Evolutionary conservation across 192 early-diverging fungal species (phyloP), one percentile per base, ranked within the genome.

Genomic region (Coemansia sp.): DNA sequence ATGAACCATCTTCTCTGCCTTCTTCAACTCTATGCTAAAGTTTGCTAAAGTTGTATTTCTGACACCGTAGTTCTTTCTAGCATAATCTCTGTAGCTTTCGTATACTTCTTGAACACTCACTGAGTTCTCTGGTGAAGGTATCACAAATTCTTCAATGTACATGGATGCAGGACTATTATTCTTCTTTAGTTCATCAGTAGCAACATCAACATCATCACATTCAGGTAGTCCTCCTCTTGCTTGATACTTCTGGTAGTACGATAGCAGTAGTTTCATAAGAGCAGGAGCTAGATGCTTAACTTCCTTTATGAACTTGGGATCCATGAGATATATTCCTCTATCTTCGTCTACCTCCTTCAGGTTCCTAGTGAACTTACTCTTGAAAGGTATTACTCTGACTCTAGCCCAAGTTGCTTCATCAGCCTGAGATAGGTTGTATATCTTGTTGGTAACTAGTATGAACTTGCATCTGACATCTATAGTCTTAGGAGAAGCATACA

Each of bases 401-500:
- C 59, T 53, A 8, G 59, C 40, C 59, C 59, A 61, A 3, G 59
- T 53, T 3, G 59, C 59, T 20, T 53, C 51, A 53, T 61, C 59
- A 36, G 59, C 59, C 19, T 53, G 51, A 9, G 51, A 37, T 1
- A 61, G 33, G 36, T 53, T 61, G 21, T 61, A 61, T 7, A 53
- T 40, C 40, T 61, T 61, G 15, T 61, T 61, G 15, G 59, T 61
- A n/a, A 53, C 59, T 5, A 61, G 59, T 21, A 61, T 41, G 21
- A 61, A 61, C 59, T 61, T 61, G 16, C 50, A 61, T 23, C 43
- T 61, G 0, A 61, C 59, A 3, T 44, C 50, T n/a, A 61, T 61
- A 33, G 41, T 46, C 30, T 37, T 53, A 4, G 59, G 50, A 9
- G 39, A 21, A 19, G 53, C 42, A 23, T 53, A 61, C 36, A 61